Conservation (phyloP, 495 filamentous ascomycete species). For the Immersiella caudata region DNA sequence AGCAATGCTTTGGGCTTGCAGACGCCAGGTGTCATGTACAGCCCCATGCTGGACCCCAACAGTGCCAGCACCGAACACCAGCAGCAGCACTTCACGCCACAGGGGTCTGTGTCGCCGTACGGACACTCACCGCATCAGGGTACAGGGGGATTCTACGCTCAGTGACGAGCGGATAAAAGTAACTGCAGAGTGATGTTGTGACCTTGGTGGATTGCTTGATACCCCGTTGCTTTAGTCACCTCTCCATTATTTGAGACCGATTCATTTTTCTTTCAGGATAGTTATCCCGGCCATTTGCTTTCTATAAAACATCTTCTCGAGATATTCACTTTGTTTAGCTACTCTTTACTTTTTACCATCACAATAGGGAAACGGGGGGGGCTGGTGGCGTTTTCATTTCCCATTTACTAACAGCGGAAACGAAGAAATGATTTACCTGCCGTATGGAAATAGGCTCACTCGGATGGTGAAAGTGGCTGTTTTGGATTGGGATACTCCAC, state of each 20-base stretch:
- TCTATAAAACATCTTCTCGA: background rate
- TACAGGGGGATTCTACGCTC: conserved; percentile 41
- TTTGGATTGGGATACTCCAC: background rate
- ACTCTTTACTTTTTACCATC: background rate
- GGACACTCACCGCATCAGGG: conserved; percentile 45
- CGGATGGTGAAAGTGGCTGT: background rate
- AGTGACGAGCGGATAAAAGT: conserved; percentile 6
- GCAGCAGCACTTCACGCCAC: conserved; percentile 38
- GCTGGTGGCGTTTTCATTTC: background rate
- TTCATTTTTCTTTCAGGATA: background rate
- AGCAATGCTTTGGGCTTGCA: conserved; percentile 44
- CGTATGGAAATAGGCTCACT: background rate
- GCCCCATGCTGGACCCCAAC: conserved; percentile 33
- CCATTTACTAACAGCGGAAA: background rate
- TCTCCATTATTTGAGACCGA: background rate
- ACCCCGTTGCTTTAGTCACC: background rate
- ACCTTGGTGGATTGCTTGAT: conserved; percentile 7
- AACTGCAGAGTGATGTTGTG: background rate
- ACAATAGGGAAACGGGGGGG: background rate
- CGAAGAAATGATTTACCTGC: background rate
- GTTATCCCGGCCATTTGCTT: background rate
- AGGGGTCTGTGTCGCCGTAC: conserved; percentile 48
- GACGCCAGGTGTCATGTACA: conserved; percentile 27
- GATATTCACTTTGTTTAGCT: background rate
- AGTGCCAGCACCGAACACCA: conserved; percentile 35